Evolutionary conservation across 2,329 filamentous ascomycete species (phyloP).

Genomic region (Zasmidium cellare): DNA sequence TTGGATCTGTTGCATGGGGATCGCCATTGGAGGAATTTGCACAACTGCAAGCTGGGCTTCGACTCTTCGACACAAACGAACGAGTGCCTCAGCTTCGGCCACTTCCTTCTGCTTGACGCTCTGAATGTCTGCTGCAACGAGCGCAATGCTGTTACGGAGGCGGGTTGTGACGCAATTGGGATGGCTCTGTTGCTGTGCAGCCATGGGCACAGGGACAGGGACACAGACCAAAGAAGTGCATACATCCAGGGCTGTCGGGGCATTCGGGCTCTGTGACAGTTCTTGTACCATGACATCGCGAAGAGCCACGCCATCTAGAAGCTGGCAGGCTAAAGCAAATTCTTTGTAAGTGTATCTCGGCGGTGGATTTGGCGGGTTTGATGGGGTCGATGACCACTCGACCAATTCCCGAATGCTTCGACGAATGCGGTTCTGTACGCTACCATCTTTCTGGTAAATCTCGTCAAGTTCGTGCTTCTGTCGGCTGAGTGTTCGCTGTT

Average conservation of each 20-base stretch:
- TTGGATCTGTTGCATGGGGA: slow-evolving; percentile 25
- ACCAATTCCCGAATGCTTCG: slow-evolving; percentile 63
- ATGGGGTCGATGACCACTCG: slow-evolving; percentile 60
- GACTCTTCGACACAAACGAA: slow-evolving; percentile 33
- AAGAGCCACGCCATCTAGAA: slow-evolving; percentile 63
- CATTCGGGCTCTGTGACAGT: slow-evolving; percentile 61
- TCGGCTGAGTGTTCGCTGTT: slow-evolving; percentile 62
- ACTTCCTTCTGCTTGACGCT: slow-evolving; percentile 61
- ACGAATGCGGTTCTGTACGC: slow-evolving; percentile 59
- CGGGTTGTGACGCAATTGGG: slow-evolving; percentile 40
- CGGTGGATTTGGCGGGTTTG: slow-evolving; percentile 48
- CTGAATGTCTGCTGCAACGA: slow-evolving; percentile 52
- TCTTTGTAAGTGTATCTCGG: slow-evolving; percentile 73
- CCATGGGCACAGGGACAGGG: slow-evolving; percentile 46
- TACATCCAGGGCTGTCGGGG: slow-evolving; percentile 66
- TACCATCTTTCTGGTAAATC: slow-evolving; percentile 56
- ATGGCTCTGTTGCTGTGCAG: slow-evolving; percentile 24
- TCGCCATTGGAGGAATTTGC: slow-evolving; percentile 49
- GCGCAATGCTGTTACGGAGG: slow-evolving; percentile 32
- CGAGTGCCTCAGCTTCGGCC: slow-evolving; percentile 54
- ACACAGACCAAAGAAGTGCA: slow-evolving; percentile 69
- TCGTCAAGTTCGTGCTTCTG: slow-evolving; percentile 67
- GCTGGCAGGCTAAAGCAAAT: slow-evolving; percentile 60
- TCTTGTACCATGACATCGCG: slow-evolving; percentile 67
- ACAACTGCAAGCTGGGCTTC: slow-evolving; percentile 54